Percentiles rank a stretch among this genome's conserved stretches.
Conservation (phyloP, 2,329 filamentous ascomycete genomes). For the Stemphylium vesicarium region DNA sequence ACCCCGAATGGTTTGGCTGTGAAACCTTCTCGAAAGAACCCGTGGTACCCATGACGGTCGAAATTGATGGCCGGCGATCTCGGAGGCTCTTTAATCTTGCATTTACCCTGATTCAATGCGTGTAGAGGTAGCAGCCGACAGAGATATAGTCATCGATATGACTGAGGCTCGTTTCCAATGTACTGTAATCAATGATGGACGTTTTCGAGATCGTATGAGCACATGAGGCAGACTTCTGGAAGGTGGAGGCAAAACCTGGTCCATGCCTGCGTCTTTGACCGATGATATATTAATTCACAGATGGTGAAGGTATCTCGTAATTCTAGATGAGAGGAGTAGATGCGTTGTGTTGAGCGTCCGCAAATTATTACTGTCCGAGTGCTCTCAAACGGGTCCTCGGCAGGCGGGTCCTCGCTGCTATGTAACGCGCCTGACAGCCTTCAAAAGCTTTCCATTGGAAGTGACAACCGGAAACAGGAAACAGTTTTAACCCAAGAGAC, state of each 20-base stretch:
- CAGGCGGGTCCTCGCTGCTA: too few relatives aligned
- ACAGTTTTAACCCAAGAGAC: too few relatives aligned
- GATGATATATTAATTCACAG: not conserved
- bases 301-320: too few relatives aligned
- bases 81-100: conserved; percentile 28
- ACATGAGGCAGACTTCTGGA: conserved; percentile 32
- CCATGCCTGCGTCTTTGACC: conserved; percentile 2
- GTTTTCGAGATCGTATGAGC: conserved; percentile 3
- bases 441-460: too few relatives aligned
- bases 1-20: conserved; percentile 20
- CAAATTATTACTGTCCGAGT: too few relatives aligned
- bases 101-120: conserved; percentile 32
- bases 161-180: conserved; percentile 14
- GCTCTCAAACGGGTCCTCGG: too few relatives aligned
- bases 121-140: conserved; percentile 15
- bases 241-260: conserved; percentile 8
- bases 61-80: conserved; percentile 31
- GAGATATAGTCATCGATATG: conserved; percentile 10
- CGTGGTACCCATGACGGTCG: conserved; percentile 28
- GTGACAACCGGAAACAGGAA: too few relatives aligned
- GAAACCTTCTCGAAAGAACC: conserved; percentile 30
- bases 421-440: too few relatives aligned
- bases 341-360: too few relatives aligned
- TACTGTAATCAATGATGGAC: conserved; percentile 3
- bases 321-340: too few relatives aligned